These are phyloP conservation scores for Corynascus novoguineensis DNA, from an alignment of 495 filamentous ascomycete genomes.

Conservation along the genomic window DNA sequence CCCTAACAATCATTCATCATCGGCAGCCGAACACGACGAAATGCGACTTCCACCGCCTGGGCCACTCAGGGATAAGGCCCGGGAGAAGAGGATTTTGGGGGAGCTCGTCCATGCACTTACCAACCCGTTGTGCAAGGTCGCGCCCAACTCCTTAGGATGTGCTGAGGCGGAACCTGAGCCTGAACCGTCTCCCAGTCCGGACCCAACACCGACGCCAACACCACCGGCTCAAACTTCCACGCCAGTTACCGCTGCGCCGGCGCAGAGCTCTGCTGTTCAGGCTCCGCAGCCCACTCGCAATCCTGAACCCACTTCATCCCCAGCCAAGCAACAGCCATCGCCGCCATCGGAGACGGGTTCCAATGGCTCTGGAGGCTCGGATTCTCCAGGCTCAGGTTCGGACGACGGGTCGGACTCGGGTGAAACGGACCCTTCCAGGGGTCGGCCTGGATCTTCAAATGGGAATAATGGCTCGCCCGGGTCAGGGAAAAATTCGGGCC, in stretches of 20 bases:
- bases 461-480: constrained; percentile 3
- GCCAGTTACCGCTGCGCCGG: neutral
- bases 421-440: constrained; percentile 1
- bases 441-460: too few species aligned
- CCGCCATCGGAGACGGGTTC: neutral
- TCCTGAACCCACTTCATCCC: neutral
- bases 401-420: neutral
- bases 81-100: neutral
- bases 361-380: constrained; percentile 1
- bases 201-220: neutral
- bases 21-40: neutral
- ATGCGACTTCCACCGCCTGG: constrained; percentile 12
- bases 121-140: constrained; percentile 7
- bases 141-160: constrained; percentile 11
- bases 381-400: constrained; percentile 9
- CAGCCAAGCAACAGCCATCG: neutral
- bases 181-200: constrained; percentile 4
- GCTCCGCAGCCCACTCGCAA: neutral
- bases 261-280: neutral
- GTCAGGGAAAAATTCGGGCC: constrained; percentile 7
- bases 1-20: neutral
- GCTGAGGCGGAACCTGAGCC: neutral
- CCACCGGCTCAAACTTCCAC: neutral
- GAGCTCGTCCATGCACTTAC: neutral
- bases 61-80: constrained; percentile 1